Evolutionary conservation across 805 yeast species (phyloP), one percentile per base, ranked within the genome.

Genomic region (Nakazawaea ernobii): DNA sequence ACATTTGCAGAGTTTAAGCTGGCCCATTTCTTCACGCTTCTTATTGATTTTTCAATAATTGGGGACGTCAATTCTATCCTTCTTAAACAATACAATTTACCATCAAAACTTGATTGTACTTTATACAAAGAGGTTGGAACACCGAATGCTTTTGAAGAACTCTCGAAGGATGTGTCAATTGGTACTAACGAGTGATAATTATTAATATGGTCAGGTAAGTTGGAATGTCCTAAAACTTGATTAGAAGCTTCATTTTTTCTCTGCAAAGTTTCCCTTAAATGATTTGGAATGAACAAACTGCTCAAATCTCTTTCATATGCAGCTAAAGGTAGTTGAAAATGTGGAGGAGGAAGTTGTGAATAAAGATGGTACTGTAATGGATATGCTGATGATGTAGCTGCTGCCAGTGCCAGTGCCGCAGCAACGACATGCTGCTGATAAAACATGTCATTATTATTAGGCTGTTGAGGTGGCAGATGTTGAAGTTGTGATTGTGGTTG

Each of bases 331-430:
- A 77, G 63, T 36, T 74, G 71, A 42, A 82, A 62, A 58, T 84
- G 82, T 8, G 90, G 91, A 2, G 91, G 88, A 8, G 97, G 92
- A 29, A 80, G 75, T 2, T 97, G 97, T 0, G 97, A 94, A 65
- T 92, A 91, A 35, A 89, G 66, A 65, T 91, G 96, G 61, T 87
- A 86, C 58, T 89, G 89, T 39, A 87, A 67, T 0, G 86, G 85
- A 53, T 67, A 80, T 35, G 61, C 43, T 32, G 68, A 54, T 8
- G 37, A 13, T 8, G 35, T 14, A 8, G 27, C 32, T 14, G n/a
- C n/a, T 26, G 36, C 38, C 36, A 30, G 36, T 11, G 43, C 35
- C 14, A 17, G 17, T 7, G 30, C 36, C 24, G 42, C 24, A 0
- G 24, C 24, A 5, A 20, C 24, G 5, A 69, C 61, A 27, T 63